Evolutionary conservation across 1,139 yeast species (phyloP).

Genomic region (Eremothecium sinecaudum): DNA sequence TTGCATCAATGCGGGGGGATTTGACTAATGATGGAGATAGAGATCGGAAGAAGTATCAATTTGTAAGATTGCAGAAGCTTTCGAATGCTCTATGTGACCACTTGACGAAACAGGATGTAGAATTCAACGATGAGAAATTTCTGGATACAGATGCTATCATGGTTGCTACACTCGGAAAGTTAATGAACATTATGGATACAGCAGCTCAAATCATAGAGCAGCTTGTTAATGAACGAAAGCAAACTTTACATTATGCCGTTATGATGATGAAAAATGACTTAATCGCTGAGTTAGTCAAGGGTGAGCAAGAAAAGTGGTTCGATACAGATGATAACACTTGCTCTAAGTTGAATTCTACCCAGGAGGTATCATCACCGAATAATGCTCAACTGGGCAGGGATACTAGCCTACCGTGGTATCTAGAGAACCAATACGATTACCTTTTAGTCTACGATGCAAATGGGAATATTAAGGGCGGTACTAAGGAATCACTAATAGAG

Average conservation of each 20-base stretch:
- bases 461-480: slow-evolving; percentile 78
- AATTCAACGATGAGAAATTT: slow-evolving; percentile 39
- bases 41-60: slow-evolving; percentile 29
- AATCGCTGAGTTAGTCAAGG: slow-evolving; percentile 49
- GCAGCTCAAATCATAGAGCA: slow-evolving; percentile 43
- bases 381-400: background rate
- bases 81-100: slow-evolving; percentile 41
- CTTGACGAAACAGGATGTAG: slow-evolving; percentile 39
- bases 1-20: slow-evolving; percentile 52
- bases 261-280: slow-evolving; percentile 69
- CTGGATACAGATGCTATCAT: slow-evolving; percentile 43
- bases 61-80: slow-evolving; percentile 36
- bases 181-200: slow-evolving; percentile 38
- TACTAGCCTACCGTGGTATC: slow-evolving; percentile 66
- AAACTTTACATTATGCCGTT: slow-evolving; percentile 61
- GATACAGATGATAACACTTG: slow-evolving; percentile 12
- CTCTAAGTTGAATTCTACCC: slow-evolving; percentile 5
- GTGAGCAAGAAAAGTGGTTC: slow-evolving; percentile 37
- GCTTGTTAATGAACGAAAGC: slow-evolving; percentile 60
- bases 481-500: slow-evolving; percentile 69
- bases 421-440: slow-evolving; percentile 69
- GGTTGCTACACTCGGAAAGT: slow-evolving; percentile 38
- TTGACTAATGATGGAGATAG: slow-evolving; percentile 33
- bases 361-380: background rate
- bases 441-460: slow-evolving; percentile 64